These are phyloP conservation scores for Candida neerlandica DNA, from an alignment of 1,139 yeast genomes.

Conservation along the genomic window DNA sequence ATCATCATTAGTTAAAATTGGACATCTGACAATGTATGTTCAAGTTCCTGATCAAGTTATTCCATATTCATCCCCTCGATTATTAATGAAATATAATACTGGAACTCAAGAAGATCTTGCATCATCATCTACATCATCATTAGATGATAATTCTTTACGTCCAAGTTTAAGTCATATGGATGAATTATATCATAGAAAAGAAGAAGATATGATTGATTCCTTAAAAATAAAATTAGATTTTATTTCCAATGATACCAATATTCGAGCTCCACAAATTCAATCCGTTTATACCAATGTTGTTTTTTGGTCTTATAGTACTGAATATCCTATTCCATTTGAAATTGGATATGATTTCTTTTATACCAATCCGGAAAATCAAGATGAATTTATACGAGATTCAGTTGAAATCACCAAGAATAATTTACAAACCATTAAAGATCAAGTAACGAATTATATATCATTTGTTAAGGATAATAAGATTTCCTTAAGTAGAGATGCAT, in stretches of 20 bases:
- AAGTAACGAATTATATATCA: constrained; percentile 33
- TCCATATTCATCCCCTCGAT: constrained; percentile 43
- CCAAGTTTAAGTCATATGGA: constrained; percentile 27
- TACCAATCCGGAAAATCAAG: constrained; percentile 19
- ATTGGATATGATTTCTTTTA: constrained; percentile 48
- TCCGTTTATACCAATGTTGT: constrained; percentile 41
- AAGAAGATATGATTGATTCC: constrained; percentile 24
- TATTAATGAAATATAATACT: constrained; percentile 41
- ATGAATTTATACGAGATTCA: constrained; percentile 23
- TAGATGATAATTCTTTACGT: constrained; percentile 14
- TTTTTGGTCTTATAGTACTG: constrained; percentile 46
- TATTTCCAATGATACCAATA: constrained; percentile 13
- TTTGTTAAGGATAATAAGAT: constrained; percentile 39
- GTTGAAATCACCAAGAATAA: constrained; percentile 38
- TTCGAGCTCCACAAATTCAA: constrained; percentile 35
- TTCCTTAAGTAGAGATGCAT: constrained; percentile 35
- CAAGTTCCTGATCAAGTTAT: constrained; percentile 37
- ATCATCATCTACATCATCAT: too few species aligned
- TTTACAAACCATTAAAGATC: constrained; percentile 40
- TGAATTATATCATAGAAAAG: constrained; percentile 35
- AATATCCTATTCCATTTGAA: constrained; percentile 45
- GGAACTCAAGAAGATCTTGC: constrained; percentile 13
- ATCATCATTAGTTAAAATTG: constrained; percentile 37
- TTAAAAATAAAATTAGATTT: constrained; percentile 32
- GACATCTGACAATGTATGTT: constrained; percentile 37